Evolutionary conservation across 176 grass and related monocot genomes (phyloP), one percentile per base, ranked within the genome.

Genomic region (Rhynchospora tenuis): DNA sequence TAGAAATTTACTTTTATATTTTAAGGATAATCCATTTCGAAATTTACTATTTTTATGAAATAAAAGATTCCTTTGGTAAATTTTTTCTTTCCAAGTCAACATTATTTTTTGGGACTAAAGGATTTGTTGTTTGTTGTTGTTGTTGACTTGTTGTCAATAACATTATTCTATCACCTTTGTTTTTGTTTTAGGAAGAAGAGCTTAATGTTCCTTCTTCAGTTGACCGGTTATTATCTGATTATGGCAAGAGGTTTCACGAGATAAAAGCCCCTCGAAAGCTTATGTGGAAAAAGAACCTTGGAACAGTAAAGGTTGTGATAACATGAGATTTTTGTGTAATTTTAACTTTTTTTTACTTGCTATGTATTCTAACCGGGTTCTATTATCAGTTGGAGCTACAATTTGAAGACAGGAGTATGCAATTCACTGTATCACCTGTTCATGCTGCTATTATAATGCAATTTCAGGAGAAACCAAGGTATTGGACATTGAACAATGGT

Each of bases 211-310:
- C 92, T 80, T 61, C 84, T 90, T 93, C 92, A 91, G 86, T 98
- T 73, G 86, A 95, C 81, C 82, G 84, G 79, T 73, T 98, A 59
- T 67, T 98, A 61, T 98, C 86, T 87, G 90, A 94, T 87, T 98
- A 94, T 83, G 95, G 90, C 64, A 87, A 94, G 72, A 93, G 90
- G 51, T 98, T 94, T 73, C 95, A 98, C 84, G 89, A 94, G 92
- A 94, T 98, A 89, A 98, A 94, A 93, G 90, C 89, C 85, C 95
- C 95, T 83, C 87, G 95, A 8, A 98, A 98, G 86, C 79, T 98
- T 66, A 78, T 93, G 64, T 98, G 95, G 95, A 98, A 94, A 92
- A 93, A 93, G 89, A 98, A 94, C 85, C 95, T 98, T 79, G 95
- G 95, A 85, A 93, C 84, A 16, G 92, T 98, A 65, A 98, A 98